Percentiles rank a stretch among this genome's conserved stretches.
Conservation (phyloP, 1,284 basidiomycete species). For the Cutaneotrichosporon sp. region DNA sequence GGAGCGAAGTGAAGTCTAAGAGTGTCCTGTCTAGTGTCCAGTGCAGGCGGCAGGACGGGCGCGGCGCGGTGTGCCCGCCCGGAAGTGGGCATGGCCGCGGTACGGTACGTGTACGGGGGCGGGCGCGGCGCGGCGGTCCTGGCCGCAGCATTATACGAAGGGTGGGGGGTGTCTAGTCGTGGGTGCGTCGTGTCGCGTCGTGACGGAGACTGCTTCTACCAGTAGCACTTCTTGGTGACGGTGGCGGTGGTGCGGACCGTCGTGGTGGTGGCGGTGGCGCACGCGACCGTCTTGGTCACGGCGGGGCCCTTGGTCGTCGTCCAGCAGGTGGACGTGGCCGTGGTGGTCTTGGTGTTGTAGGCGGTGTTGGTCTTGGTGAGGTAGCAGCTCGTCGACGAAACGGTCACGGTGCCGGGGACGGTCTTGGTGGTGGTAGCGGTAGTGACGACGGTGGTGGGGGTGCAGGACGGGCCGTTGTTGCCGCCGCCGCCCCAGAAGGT, state of each 20-base stretch:
- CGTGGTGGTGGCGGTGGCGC: background rate
- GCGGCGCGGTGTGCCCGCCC: no score
- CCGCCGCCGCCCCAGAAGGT: background rate
- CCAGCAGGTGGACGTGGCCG: constrained; percentile 1
- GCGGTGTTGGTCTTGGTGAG: constrained; percentile 5
- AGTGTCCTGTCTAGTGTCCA: background rate
- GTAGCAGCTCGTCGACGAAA: constrained; percentile 9
- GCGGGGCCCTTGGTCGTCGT: constrained; percentile 10
- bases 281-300: constrained; percentile 7
- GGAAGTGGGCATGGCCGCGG: background rate
- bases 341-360: constrained; percentile 1
- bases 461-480: constrained; percentile 9
- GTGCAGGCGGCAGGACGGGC: background rate
- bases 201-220: background rate
- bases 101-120: background rate
- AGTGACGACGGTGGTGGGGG: constrained; percentile 9
- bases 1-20: background rate
- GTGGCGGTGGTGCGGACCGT: constrained; percentile 7
- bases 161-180: no score
- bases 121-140: background rate
- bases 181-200: background rate
- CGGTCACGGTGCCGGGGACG: background rate
- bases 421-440: constrained; percentile 15
- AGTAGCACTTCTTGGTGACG: constrained; percentile 5
- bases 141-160: background rate